These are phyloP conservation scores for Lachancea cidri DNA, from an alignment of 805 yeast species.

Conservation along the genomic window DNA sequence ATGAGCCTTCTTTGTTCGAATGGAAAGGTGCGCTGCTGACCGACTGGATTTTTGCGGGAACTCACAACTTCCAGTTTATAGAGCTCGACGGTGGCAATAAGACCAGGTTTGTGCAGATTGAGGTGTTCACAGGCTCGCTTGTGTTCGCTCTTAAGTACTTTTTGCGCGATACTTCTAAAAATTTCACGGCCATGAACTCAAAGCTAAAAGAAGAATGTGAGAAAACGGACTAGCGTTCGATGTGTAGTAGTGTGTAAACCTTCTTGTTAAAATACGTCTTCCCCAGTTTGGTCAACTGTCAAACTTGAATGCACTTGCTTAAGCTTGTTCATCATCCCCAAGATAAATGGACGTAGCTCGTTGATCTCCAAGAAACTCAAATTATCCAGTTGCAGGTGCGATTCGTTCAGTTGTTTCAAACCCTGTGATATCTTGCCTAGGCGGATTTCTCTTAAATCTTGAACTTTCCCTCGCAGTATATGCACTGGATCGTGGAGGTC, in stretches of 20 bases:
- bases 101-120: neutral
- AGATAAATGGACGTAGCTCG: constrained; percentile 78
- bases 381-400: constrained; percentile 78
- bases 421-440: constrained; percentile 79
- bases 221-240: too few species aligned
- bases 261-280: neutral
- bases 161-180: constrained; percentile 1
- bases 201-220: constrained; percentile 5
- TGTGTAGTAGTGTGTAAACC: too few species aligned
- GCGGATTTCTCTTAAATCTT: constrained; percentile 81
- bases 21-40: constrained; percentile 2
- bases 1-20: constrained; percentile 1
- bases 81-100: constrained; percentile 1
- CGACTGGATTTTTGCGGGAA: constrained; percentile 5
- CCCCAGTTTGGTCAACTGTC: neutral
- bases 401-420: constrained; percentile 68
- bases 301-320: constrained; percentile 39
- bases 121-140: constrained; percentile 2
- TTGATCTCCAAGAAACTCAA: constrained; percentile 80
- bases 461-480: constrained; percentile 62
- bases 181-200: constrained; percentile 1
- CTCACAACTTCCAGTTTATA: constrained; percentile 1
- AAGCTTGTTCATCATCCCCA: constrained; percentile 75
- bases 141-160: neutral
- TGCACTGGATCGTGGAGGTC: constrained; percentile 74